These are phyloP conservation scores for Tolypocladium cylindrosporum DNA, from an alignment of 2,329 filamentous ascomycete genomes.

Conservation along the genomic window DNA sequence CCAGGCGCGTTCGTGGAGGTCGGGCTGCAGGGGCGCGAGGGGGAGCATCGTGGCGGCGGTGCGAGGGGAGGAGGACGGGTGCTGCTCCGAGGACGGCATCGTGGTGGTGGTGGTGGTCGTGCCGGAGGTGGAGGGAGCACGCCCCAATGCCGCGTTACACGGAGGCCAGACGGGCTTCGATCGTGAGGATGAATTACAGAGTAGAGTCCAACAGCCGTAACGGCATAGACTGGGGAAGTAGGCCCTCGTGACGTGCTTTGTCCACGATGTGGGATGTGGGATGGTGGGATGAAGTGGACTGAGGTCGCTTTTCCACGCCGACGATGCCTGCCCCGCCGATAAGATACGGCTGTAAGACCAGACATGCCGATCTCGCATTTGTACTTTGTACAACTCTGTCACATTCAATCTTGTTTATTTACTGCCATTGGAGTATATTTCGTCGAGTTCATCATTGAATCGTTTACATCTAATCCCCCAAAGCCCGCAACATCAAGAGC, in stretches of 20 bases:
- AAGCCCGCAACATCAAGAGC: no score
- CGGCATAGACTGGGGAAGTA: no score
- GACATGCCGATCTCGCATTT: background rate
- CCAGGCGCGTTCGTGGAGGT: constrained; percentile 70
- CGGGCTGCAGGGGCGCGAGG: constrained; percentile 41
- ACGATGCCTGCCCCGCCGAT: background rate
- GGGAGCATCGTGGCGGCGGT: constrained; percentile 25
- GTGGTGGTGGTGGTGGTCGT: background rate
- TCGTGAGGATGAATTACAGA: background rate
- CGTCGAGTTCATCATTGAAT: background rate
- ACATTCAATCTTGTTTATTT: background rate
- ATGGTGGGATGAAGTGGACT: background rate
- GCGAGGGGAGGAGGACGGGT: background rate
- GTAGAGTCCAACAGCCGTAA: background rate
- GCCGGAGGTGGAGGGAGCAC: background rate
- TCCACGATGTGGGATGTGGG: background rate
- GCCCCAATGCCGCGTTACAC: background rate
- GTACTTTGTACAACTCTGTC: background rate
- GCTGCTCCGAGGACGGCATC: background rate
- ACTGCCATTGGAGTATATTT: background rate
- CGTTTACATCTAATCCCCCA: background rate
- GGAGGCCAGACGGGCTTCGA: background rate
- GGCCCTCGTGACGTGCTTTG: background rate
- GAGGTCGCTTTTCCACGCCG: background rate
- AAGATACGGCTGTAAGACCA: background rate